These are phyloP conservation scores for Cryptosporidium parvum DNA, from an alignment of 169 alveolate genomes.

Conservation along the genomic window DNA sequence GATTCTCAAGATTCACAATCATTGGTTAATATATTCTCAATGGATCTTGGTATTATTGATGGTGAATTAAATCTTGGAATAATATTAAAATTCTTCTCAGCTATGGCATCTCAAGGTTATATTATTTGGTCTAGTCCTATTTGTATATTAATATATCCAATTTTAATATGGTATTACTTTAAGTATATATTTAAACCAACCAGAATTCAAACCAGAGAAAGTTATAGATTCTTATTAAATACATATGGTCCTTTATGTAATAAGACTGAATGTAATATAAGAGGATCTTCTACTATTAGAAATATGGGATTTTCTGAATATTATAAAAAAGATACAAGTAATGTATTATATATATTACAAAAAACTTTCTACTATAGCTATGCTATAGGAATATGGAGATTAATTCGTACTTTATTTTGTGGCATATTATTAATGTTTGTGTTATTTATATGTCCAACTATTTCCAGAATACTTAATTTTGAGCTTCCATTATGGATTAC, in stretches of 20 bases:
- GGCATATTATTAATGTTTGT: slow-evolving; percentile 41
- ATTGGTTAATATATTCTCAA: slow-evolving; percentile 54
- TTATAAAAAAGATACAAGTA: slow-evolving; percentile 27
- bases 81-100: slow-evolving; percentile 5
- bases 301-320: slow-evolving; percentile 60
- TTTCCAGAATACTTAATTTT: slow-evolving; percentile 32
- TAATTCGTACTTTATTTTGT: slow-evolving; percentile 44
- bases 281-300: slow-evolving; percentile 67
- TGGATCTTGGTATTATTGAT: slow-evolving; percentile 69
- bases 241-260: slow-evolving; percentile 74
- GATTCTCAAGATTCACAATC: slow-evolving; percentile 54
- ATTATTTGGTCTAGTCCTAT: slow-evolving; percentile 70
- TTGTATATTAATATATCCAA: slow-evolving; percentile 29
- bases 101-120: slow-evolving; percentile 26
- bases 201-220: slow-evolving; percentile 71
- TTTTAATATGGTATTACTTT: slow-evolving; percentile 20
- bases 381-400: slow-evolving; percentile 55
- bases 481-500: slow-evolving; percentile 56
- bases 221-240: slow-evolving; percentile 45
- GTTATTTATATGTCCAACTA: slow-evolving; percentile 56
- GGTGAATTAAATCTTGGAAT: slow-evolving; percentile 38
- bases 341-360: slow-evolving; percentile 17
- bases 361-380: slow-evolving; percentile 60
- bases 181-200: slow-evolving; percentile 71
- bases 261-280: slow-evolving; percentile 49